phyloP scores from a whole-genome alignment of 352 stramenopile species.

The Bremia lactucae region DNA sequence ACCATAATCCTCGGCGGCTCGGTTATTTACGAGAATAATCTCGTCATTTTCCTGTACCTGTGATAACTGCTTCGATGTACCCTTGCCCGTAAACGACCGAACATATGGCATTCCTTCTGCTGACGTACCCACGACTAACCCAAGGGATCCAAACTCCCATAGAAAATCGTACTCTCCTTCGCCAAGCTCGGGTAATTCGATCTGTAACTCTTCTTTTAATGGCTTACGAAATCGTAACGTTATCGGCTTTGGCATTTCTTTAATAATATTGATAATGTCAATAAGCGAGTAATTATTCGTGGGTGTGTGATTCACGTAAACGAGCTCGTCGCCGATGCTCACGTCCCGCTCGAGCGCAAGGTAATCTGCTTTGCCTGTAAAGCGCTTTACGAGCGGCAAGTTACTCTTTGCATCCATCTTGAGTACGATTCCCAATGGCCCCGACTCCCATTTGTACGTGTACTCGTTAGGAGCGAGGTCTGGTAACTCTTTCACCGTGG shows the following conservation, averaged over 20 bases:
- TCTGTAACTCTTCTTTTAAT: conserved; percentile 34
- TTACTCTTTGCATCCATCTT: conserved; percentile 54
- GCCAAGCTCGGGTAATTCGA: conserved; percentile 34
- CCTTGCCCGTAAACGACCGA: conserved; percentile 71
- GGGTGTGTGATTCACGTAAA: conserved; percentile 72
- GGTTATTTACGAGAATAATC: conserved; percentile 76
- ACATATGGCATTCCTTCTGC: conserved; percentile 51
- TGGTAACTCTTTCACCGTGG: conserved; percentile 34
- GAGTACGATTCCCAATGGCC: conserved; percentile 61
- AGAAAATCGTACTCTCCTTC: conserved; percentile 78
- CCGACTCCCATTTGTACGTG: conserved; percentile 65
- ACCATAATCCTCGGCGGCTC: conserved; percentile 30
- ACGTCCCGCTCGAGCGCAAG: conserved; percentile 37
- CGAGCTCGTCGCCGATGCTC: conserved; percentile 48
- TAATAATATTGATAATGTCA: conserved; percentile 63
- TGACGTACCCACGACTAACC: conserved; percentile 59
- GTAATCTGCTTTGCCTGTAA: conserved; percentile 50
- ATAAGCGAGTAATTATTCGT: conserved; percentile 64
- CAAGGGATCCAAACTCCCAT: conserved; percentile 69
- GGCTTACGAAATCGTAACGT: conserved; percentile 62
- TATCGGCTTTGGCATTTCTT: conserved; percentile 71
- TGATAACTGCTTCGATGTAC: conserved; percentile 53
- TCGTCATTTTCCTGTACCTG: conserved; percentile 69
- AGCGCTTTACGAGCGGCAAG: conserved; percentile 66
- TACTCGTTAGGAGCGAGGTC: conserved; percentile 66